These are phyloP conservation scores for Echinosphaeria canescens DNA, from an alignment of 2,329 filamentous ascomycete species.

Conservation along the genomic window DNA sequence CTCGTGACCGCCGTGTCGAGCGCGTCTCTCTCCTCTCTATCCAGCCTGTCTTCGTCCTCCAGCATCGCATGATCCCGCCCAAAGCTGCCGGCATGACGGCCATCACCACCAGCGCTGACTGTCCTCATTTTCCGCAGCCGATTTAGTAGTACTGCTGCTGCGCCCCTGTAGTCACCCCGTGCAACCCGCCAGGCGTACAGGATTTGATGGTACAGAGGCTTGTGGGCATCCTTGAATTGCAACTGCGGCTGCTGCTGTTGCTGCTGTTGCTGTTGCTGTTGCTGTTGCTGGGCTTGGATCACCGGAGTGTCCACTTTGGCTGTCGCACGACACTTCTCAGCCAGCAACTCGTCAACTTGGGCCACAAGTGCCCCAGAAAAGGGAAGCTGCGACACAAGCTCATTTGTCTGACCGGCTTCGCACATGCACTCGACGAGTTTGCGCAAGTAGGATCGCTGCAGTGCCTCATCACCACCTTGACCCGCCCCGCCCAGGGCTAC, in stretches of 20 bases:
- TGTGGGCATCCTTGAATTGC: too few relatives aligned
- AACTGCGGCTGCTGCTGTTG: too few relatives aligned
- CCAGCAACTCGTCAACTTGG: conserved; percentile 59
- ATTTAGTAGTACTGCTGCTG: conserved; percentile 38
- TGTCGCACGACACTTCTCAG: conserved; percentile 46
- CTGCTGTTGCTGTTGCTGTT: too few relatives aligned
- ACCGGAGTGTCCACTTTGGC: too few relatives aligned
- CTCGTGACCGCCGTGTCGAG: conserved; percentile 44
- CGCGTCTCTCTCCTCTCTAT: too few relatives aligned
- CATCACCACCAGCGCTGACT: conserved; percentile 27
- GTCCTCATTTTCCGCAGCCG: conserved; percentile 38
- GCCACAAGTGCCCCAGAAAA: conserved; percentile 60
- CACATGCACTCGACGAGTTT: conserved; percentile 51
- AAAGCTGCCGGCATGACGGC: conserved; percentile 35
- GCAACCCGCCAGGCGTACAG: conserved; percentile 81
- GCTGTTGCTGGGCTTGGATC: too few relatives aligned
- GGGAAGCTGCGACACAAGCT: conserved; percentile 55
- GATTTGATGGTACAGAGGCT: conserved; percentile 65
- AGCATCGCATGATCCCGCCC: too few relatives aligned
- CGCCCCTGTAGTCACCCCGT: conserved; percentile 69
- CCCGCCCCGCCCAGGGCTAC: conserved; percentile 29
- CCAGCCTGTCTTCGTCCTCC: too few relatives aligned
- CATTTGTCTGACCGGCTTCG: conserved; percentile 38
- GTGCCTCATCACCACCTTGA: conserved; percentile 42
- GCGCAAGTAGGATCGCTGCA: conserved; percentile 52